Percentiles rank a stretch among this genome's conserved stretches.
Conservation (phyloP, 2,329 filamentous ascomycete genomes). For the Botrytis medusae region DNA sequence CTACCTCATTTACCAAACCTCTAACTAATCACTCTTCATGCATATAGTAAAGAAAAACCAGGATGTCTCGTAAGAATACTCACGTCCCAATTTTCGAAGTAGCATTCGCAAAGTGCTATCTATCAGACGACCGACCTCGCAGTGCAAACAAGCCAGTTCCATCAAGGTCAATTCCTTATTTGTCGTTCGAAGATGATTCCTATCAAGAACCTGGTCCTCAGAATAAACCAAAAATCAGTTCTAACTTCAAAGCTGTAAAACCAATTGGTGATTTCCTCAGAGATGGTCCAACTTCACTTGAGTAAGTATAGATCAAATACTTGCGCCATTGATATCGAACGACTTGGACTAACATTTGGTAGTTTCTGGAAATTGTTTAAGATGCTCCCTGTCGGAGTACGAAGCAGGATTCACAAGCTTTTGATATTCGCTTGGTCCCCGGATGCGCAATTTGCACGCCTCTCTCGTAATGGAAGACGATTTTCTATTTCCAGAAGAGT, state of each 20-base stretch:
- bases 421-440: conserved; percentile 10
- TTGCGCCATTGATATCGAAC: neutral
- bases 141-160: neutral
- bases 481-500: neutral
- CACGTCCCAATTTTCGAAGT: neutral
- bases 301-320: neutral
- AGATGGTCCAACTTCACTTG: neutral
- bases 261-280: neutral
- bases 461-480: conserved; percentile 9
- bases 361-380: conserved; percentile 6
- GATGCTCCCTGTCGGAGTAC: neutral
- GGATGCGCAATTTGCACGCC: neutral
- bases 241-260: neutral
- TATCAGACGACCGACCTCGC: conserved; percentile 8
- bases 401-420: conserved; percentile 3
- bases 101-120: neutral
- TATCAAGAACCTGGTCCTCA: conserved; percentile 1
- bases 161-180: neutral
- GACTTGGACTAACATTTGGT: neutral
- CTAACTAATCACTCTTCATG: neutral
- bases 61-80: neutral
- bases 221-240: neutral
- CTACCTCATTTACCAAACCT: neutral
- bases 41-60: neutral
- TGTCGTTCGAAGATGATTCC: neutral